A percentile compares a stretch with the other conserved stretches of the same genome.
These are phyloP conservation scores for Aspergillus proliferans DNA, from an alignment of 2,329 filamentous ascomycete genomes.

Conservation along the genomic window DNA sequence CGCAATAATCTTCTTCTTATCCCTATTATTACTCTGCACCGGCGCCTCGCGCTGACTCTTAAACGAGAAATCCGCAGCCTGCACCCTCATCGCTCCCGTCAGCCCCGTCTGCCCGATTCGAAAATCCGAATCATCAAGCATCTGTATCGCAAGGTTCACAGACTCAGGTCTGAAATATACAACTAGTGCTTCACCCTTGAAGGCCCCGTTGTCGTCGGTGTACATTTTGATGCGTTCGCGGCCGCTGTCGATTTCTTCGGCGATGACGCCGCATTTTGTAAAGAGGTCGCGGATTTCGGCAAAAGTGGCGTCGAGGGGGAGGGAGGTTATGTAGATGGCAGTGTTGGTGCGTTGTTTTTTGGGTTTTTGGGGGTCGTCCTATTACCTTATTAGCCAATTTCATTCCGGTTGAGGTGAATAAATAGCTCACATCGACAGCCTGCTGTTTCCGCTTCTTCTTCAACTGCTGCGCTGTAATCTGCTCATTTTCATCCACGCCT, in stretches of 20 bases:
- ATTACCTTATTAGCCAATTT: background rate
- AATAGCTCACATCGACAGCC: slow-evolving; percentile 42
- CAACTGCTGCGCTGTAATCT: slow-evolving; percentile 36
- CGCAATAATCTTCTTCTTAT: slow-evolving; percentile 84
- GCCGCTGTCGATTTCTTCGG: slow-evolving; percentile 86
- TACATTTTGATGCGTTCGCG: slow-evolving; percentile 91
- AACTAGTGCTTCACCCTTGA: slow-evolving; percentile 89
- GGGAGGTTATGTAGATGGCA: slow-evolving; percentile 83
- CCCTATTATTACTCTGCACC: slow-evolving; percentile 51
- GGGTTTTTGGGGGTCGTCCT: slow-evolving; percentile 29
- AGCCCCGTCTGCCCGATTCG: slow-evolving; percentile 53
- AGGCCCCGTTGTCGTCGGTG: slow-evolving; percentile 68
- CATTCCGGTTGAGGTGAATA: background rate
- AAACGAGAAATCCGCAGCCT: slow-evolving; percentile 81
- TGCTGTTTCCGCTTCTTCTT: slow-evolving; percentile 52
- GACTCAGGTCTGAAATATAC: slow-evolving; percentile 94
- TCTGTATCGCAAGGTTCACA: slow-evolving; percentile 60
- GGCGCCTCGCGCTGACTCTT: slow-evolving; percentile 72
- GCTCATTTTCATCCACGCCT: slow-evolving; percentile 54
- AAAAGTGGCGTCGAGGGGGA: slow-evolving; percentile 71
- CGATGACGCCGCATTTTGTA: slow-evolving; percentile 83
- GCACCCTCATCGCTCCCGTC: slow-evolving; percentile 66
- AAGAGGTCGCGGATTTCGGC: slow-evolving; percentile 80
- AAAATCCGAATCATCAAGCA: slow-evolving; percentile 59
- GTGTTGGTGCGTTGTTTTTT: slow-evolving; percentile 62